Conservation (phyloP, 192 early-diverging fungal genomes). For the Podila clonocystis region DNA sequence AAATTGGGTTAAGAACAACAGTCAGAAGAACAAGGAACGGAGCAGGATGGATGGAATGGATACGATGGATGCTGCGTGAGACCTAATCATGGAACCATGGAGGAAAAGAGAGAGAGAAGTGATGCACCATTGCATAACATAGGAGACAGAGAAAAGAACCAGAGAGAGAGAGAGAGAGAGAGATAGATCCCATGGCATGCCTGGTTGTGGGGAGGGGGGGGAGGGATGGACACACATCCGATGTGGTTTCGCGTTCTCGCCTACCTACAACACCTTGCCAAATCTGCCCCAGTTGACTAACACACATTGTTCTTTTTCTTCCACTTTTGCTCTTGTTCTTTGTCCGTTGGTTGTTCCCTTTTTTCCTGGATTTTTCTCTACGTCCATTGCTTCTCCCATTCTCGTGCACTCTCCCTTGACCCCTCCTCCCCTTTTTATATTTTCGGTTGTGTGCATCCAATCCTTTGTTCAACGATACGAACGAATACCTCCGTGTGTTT, state of each 20-base stretch:
- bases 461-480: neutral
- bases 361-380: too few species aligned
- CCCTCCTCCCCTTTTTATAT: slow-evolving; percentile 7
- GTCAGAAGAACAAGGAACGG: too few species aligned
- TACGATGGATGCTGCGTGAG: too few species aligned
- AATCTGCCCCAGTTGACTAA: neutral
- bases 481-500: neutral
- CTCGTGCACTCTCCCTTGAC: neutral
- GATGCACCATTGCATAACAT: neutral
- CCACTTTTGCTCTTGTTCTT: neutral
- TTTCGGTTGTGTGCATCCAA: neutral
- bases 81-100: neutral
- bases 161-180: too few species aligned
- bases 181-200: too few species aligned
- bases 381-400: too few species aligned
- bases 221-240: too few species aligned
- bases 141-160: too few species aligned
- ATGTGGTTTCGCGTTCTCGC: neutral
- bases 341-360: too few species aligned
- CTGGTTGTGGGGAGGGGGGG: too few species aligned
- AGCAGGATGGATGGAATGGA: too few species aligned
- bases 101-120: neutral
- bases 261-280: neutral
- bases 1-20: too few species aligned
- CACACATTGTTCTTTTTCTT: neutral